Base-by-base conservation (phyloP, 106 monocot genomes). In the Phalaenopsis equestris region DNA sequence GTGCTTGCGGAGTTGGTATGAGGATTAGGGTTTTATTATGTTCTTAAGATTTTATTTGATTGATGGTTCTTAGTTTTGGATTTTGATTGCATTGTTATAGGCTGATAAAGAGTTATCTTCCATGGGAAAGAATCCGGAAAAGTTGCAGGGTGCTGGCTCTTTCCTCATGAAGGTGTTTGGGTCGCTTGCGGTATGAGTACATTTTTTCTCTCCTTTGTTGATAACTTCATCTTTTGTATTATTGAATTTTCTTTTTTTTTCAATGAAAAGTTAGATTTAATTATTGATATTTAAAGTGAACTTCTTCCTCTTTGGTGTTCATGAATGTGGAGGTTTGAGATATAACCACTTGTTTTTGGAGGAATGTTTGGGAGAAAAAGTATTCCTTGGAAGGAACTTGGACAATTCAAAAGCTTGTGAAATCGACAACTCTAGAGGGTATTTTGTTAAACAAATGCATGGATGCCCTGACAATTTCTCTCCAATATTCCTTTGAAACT, bases 141-240 rank as follows among this genome's bases (percentile, higher is more conserved):
- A 96, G 75, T 80, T 96, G 79, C 86, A 96, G 83, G 91, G 79
- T 41, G 96, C 93, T 18, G 96, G 96, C 19, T 96, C 96, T 5
- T 96, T 91, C 82, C 81, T 96, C 84, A 96, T 96, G 96, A 96
- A 91, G 84, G 96, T 93, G 46, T 96, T 96, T 52, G 93, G 90
- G 10, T 83, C 91, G 24, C 88, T 96, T 70, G 91, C 96, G 77
- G 96, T 96, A 87, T 81, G 83, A 57, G 39, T 43, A 14, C n/a
- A 19, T 19, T 74, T 45, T 74, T 7, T 74, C 2, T 18, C 9
- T 74, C 3, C 45, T 0, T 38, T 39, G 3, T 0, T 30, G 39
- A 41, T 38, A 23, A 30, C 24, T 65, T 64, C 23, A 21, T 64
- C 11, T 65, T 65, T 24, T 65, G 23, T 6, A 65, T 23, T 65